These are phyloP conservation scores for Talaromyces sp. DNA, from an alignment of 2,329 filamentous ascomycete species.

Conservation along the genomic window DNA sequence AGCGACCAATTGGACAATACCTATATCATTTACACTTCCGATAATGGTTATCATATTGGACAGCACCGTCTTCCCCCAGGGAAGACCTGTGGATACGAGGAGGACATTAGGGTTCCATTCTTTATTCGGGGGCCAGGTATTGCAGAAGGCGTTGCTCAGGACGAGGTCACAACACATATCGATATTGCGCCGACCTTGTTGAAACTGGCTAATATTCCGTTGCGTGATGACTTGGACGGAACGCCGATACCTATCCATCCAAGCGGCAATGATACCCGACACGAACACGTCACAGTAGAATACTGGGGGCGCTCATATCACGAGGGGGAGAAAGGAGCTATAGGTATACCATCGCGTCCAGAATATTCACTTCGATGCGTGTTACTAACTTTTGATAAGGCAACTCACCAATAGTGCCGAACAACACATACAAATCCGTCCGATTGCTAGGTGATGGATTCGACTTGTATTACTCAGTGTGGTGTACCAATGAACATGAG, in stretches of 20 bases:
- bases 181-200: conserved; percentile 63
- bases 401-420: conserved; percentile 23
- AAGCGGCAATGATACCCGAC: conserved; percentile 28
- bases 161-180: conserved; percentile 59
- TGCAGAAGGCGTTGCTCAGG: conserved; percentile 37
- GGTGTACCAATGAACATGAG: conserved; percentile 42
- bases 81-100: conserved; percentile 58
- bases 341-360: conserved; percentile 23
- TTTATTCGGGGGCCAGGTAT: conserved; percentile 59
- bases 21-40: conserved; percentile 60
- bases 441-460: conserved; percentile 36
- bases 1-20: conserved; percentile 50
- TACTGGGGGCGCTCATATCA: conserved; percentile 49
- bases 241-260: conserved; percentile 45
- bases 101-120: conserved; percentile 59
- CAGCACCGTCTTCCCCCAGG: conserved; percentile 58
- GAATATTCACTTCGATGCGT: background rate
- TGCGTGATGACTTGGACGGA: conserved; percentile 56
- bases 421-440: conserved; percentile 42
- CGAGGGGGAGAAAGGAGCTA: conserved; percentile 29
- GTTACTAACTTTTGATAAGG: conserved; percentile 17
- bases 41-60: conserved; percentile 61
- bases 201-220: conserved; percentile 37
- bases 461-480: conserved; percentile 41
- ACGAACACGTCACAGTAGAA: conserved; percentile 59